Base-by-base conservation (phyloP, 2,329 filamentous ascomycete genomes). In the Monilinia polystroma region DNA sequence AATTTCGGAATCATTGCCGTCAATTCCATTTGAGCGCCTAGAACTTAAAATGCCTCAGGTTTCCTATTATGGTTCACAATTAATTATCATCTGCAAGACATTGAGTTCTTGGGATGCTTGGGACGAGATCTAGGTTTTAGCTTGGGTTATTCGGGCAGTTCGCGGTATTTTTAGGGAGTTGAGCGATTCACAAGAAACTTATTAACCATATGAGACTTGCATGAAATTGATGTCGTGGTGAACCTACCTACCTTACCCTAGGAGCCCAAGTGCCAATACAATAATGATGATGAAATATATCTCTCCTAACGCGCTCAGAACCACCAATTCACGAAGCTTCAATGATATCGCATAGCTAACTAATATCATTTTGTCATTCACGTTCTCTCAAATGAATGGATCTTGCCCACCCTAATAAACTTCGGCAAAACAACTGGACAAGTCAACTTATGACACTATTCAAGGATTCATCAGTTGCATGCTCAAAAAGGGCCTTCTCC, bases 371-470 rank as follows among this genome's bases (percentile, higher is more conserved):
- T 20, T 51, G n/a, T n/a, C 47, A 51, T 20, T 47, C 41, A 18
- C 32, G 4, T 6, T 35, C 32, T 35, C 32, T 35, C 32, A 35
- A 35, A 8, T 18, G 12, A 38, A 60, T 23, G 29, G 43, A 26
- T 43, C 26, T 49, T 45, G 8, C 57, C 57, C 57, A 60, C 29
- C 29, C 16, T 60, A 29, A 60, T 60, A 51, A 60, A 51, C 57
- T 60, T 60, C 57, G 57, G 57, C 26, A 10, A 60, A 60, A 60
- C 35, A 60, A 51, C 18, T 60, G 20, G 49, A 41, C 38, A 41
- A 41, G 11, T 41, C 32, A 7, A 35, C 32, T 35, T 35, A 5
- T 12, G 38, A 14, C 38, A 41, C 14, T 20, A 35, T 16, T 16
- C 57, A 58, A 41, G 55, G 55, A 45, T 58, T 45, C 29, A 26